Evolutionary conservation across 2,329 filamentous ascomycete species (phyloP).

Genomic region (Penicillium hordei): DNA sequence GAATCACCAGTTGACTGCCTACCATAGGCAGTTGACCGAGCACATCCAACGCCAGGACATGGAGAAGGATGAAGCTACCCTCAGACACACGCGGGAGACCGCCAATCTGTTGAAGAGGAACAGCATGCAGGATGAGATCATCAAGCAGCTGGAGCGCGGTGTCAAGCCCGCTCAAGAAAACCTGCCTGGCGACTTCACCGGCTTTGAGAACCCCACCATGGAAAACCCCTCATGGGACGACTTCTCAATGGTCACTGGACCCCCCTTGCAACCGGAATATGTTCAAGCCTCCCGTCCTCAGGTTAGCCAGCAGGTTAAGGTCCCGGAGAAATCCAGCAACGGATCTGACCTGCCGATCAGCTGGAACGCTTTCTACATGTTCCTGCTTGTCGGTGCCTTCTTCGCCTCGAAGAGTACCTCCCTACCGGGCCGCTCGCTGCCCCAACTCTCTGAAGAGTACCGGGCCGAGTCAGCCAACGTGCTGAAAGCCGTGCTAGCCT

Average conservation of each 20-base stretch:
- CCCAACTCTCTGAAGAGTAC: slow-evolving; percentile 48
- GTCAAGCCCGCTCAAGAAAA: slow-evolving; percentile 36
- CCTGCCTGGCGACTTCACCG: slow-evolving; percentile 70
- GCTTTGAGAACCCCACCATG: slow-evolving; percentile 83
- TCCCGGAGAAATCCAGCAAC: slow-evolving; percentile 30
- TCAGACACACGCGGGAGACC: slow-evolving; percentile 83
- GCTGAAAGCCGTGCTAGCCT: slow-evolving; percentile 47
- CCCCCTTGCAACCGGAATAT: slow-evolving; percentile 43
- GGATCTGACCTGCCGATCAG: slow-evolving; percentile 64
- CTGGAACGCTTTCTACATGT: slow-evolving; percentile 78
- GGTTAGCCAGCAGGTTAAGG: slow-evolving; percentile 37
- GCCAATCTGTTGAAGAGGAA: slow-evolving; percentile 92
- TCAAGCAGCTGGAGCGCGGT: slow-evolving; percentile 50
- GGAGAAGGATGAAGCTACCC: slow-evolving; percentile 90
- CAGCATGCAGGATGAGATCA: slow-evolving; percentile 69
- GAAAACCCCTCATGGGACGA: slow-evolving; percentile 75
- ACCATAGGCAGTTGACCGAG: slow-evolving; percentile 72
- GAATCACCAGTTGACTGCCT: slow-evolving; percentile 64
- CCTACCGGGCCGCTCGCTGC: slow-evolving; percentile 57
- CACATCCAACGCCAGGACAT: slow-evolving; percentile 74
- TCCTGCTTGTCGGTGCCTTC: slow-evolving; percentile 93
- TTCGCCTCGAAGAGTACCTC: slow-evolving; percentile 82
- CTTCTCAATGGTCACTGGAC: slow-evolving; percentile 72
- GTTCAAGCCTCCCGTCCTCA: slow-evolving; percentile 28
- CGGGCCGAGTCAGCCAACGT: slow-evolving; percentile 50